Base-by-base conservation (phyloP, 1,284 basidiomycete species). In the Singerocomus inundabilis region DNA sequence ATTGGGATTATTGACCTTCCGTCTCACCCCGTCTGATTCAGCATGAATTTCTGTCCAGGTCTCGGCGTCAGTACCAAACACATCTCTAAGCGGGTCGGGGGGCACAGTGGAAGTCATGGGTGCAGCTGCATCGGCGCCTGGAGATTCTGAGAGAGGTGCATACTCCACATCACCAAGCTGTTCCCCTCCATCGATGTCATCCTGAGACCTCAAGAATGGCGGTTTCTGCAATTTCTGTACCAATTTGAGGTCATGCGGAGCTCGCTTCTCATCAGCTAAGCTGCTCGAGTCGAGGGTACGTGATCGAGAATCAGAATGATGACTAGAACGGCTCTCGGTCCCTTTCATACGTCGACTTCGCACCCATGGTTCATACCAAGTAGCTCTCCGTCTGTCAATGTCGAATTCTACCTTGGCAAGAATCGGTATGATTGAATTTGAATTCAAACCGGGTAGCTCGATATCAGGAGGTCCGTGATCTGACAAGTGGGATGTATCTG, bases 401-500 rank as follows among this genome's bases (percentile, higher is more conserved):
- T 93, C 89, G 58, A 93, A 93, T 67, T 93, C 91, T 16, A 93
- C 81, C 70, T 91, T 93, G 45, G 91, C 91, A 28, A 93, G 76
- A 51, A 93, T 84, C 12, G 88, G 88, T 45, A 91, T 81, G 37
- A 88, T 69, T 26, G 85, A 80, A 44, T 77, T 65, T 15, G 82
- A 81, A 51, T 69, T 66, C 40, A 89, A 71, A 6, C 87, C 86
- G 15, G 84, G 82, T n/a, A 88, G 73, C 50, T 82, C 75, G 45
- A 86, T 67, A 30, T 76, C 74, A 43, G 77, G 73, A 28, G 72
- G 73, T 0, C 50, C 66, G 18, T 72, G 63, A 42, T 74, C 74
- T 36, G 75, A 74, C 10, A 76, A 72, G 21, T 69, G 70, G 31
- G 82, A 82, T 11, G 79, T 79, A 61, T 83, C 80, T 9, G 83